These are phyloP conservation scores for Crithidia sp. DNA, from an alignment of 208 protist species.

Conservation along the genomic window DNA sequence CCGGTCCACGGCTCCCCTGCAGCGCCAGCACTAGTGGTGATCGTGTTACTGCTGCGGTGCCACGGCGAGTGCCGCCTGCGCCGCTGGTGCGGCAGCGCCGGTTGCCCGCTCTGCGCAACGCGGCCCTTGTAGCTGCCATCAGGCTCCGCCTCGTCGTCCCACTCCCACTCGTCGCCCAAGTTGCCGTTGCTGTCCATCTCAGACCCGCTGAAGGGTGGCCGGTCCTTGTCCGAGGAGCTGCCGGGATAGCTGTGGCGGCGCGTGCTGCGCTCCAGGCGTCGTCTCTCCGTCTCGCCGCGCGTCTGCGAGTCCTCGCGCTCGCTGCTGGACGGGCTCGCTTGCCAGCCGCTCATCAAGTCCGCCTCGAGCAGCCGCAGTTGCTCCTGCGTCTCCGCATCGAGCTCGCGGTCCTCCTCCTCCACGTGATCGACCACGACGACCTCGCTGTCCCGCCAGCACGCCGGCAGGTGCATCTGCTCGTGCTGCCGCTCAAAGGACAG, in stretches of 20 bases:
- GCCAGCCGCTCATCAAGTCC: slow-evolving; percentile 14
- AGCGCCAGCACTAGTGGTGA: not conserved
- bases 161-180: slow-evolving; percentile 17
- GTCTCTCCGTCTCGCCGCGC: slow-evolving; percentile 12
- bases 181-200: not conserved
- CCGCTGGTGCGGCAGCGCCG: slow-evolving; percentile 18
- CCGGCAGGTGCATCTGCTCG: slow-evolving; percentile 38
- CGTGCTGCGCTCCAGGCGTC: not conserved
- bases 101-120: slow-evolving; percentile 14
- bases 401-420: slow-evolving; percentile 11
- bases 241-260: slow-evolving; percentile 17
- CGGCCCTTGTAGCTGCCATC: slow-evolving; percentile 9
- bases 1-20: too few species aligned
- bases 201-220: not conserved
- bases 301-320: slow-evolving; percentile 5
- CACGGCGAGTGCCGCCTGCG: slow-evolving; percentile 5
- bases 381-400: slow-evolving; percentile 14
- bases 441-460: slow-evolving; percentile 36
- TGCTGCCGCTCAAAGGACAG: slow-evolving; percentile 40
- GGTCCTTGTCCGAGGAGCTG: not conserved
- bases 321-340: slow-evolving; percentile 3
- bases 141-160: slow-evolving; percentile 17
- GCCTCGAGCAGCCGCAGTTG: slow-evolving; percentile 28
- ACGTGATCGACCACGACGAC: slow-evolving; percentile 33
- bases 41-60: not conserved